Conservation (phyloP, 768 basidiomycete genomes). For the Mycena indigotica region DNA sequence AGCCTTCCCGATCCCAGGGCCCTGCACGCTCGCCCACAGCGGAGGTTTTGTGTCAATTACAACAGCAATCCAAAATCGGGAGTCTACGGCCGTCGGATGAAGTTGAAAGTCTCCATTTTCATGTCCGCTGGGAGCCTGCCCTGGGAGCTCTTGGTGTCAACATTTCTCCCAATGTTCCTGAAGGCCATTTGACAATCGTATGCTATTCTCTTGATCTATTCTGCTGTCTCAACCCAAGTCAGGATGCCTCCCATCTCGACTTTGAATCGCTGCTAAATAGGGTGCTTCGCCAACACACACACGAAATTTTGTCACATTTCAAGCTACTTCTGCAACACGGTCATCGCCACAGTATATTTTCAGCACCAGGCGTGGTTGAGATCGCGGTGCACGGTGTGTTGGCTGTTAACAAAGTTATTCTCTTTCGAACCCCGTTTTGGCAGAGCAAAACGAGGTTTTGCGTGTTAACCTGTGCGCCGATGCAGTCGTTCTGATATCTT, state of each 20-base stretch:
- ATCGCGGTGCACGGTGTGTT: slow-evolving; percentile 56
- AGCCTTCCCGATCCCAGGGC: slow-evolving; percentile 41
- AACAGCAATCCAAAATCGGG: slow-evolving; percentile 64
- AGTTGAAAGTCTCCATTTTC: slow-evolving; percentile 67
- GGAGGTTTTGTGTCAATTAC: slow-evolving; percentile 61
- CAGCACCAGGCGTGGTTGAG: slow-evolving; percentile 58
- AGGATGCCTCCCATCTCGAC: slow-evolving; percentile 73
- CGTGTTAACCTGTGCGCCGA: slow-evolving; percentile 74
- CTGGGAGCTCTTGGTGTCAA: slow-evolving; percentile 64
- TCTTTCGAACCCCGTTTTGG: not conserved
- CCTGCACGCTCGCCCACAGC: slow-evolving; percentile 57
- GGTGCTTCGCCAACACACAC: slow-evolving; percentile 68
- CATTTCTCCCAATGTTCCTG: slow-evolving; percentile 49
- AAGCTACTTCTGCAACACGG: slow-evolving; percentile 56
- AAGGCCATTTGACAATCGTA: slow-evolving; percentile 58
- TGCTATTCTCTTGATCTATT: slow-evolving; percentile 26
- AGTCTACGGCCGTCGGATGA: slow-evolving; percentile 65
- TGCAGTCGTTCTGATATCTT: slow-evolving; percentile 72
- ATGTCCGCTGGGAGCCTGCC: slow-evolving; percentile 79
- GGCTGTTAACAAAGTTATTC: not conserved
- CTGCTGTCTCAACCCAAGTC: not conserved
- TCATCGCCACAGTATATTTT: slow-evolving; percentile 58
- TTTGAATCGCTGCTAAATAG: slow-evolving; percentile 68
- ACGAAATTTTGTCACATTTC: slow-evolving; percentile 60
- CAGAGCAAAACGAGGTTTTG: slow-evolving; percentile 61